Evolutionary conservation across 148 eudicot genomes (phyloP), one percentile per base, ranked within the genome.

Genomic region (Rhododendron simsii): DNA sequence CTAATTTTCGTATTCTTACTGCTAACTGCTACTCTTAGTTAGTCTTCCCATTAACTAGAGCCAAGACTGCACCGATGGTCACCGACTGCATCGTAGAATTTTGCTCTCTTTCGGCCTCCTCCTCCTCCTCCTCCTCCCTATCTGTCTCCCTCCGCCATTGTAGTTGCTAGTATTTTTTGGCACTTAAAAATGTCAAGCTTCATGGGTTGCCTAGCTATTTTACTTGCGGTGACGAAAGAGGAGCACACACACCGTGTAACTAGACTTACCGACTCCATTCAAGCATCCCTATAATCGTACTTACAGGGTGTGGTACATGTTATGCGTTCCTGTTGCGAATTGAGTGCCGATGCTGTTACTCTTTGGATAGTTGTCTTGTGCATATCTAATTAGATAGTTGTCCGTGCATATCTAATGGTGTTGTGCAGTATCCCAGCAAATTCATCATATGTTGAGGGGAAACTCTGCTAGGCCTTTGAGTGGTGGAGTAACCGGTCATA

Each of bases 251-350:
- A 85, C 41, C 95, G 78, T 84, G 89, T 86, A 82, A 28, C 89
- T 47, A 91, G 92, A 91, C 96, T 93, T 84, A 87, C 91, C 4
- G 93, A 94, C 21, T 73, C 95, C 57, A 90, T 93, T 84, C 91
- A 90, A 85, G 94, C 94, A 79, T 92, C 96, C 96, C 45, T 95
- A 95, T 86, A 92, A 92, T 80, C 91, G 88, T 50, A 50, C 87
- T 81, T 95, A 37, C 95, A 91, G n/a, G 84, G 91, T 81, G 81
- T 89, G 90, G 96, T 95, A 92, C 3, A 44, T 33, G 37, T 53
- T 79, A 55, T 33, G 41, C 28, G 48, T 67, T 57, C 26, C 14
- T 86, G 45, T 86, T 63, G 77, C 45, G 20, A 18, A 20, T 26
- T 47, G n/a, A 21, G 73, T 86, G 15, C 83, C 41, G 26, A 47